These are phyloP conservation scores for Leptographium radiaticola DNA, from an alignment of 2,329 filamentous ascomycete genomes.

Conservation along the genomic window DNA sequence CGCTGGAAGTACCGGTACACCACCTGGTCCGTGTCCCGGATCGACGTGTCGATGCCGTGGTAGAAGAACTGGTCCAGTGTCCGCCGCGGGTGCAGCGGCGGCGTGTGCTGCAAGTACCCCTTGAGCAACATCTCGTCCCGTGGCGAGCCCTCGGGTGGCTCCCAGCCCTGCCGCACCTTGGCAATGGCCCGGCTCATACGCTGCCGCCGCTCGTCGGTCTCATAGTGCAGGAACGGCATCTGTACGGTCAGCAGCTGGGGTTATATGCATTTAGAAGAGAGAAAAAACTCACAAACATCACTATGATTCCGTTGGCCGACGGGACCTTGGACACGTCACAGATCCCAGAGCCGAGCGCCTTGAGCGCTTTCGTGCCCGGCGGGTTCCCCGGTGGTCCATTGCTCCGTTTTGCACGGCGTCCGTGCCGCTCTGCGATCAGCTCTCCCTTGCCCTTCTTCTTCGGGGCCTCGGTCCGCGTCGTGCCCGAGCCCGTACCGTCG, in stretches of 20 bases:
- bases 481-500: conserved; percentile 8
- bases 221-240: conserved; percentile 55
- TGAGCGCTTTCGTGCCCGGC: conserved; percentile 19
- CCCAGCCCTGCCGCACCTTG: conserved; percentile 18
- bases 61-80: conserved; percentile 56
- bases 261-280: too few species aligned
- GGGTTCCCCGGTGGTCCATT: conserved; percentile 24
- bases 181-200: conserved; percentile 43
- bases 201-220: conserved; percentile 39
- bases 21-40: conserved; percentile 49
- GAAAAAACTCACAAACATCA: conserved; percentile 23
- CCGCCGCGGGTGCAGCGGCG: conserved; percentile 43
- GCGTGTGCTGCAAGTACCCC: conserved; percentile 31
- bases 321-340: conserved; percentile 18
- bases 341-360: conserved; percentile 9
- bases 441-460: conserved; percentile 25
- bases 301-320: conserved; percentile 17
- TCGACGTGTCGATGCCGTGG: conserved; percentile 47
- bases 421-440: conserved; percentile 22
- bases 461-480: conserved; percentile 12
- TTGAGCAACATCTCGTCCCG: conserved; percentile 32
- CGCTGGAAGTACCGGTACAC: conserved; percentile 42
- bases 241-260: conserved; percentile 27
- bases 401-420: conserved; percentile 17
- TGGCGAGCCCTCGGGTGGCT: conserved; percentile 14